Evolutionary conservation across 768 basidiomycete species (phyloP), one percentile per base, ranked within the genome.

Genomic region (Suillus occidentalis): DNA sequence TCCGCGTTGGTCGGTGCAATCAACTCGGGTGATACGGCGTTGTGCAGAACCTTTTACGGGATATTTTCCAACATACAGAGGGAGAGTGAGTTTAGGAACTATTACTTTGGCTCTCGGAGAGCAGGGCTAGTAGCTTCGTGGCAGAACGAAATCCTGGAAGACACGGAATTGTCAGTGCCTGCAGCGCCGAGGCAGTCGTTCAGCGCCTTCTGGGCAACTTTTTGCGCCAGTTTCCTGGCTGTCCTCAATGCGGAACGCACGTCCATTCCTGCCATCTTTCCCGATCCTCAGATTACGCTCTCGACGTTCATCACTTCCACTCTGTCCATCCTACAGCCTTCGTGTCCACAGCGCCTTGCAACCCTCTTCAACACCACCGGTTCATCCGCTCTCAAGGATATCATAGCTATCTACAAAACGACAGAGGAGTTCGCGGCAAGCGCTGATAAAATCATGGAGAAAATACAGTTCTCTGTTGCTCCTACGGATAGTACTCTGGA

Each of bases 1-100:
- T 90, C 93, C n/a, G 92, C 93, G 2, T 82, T 99, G 58, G 91
- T 95, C 34, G 88, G 90, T 34, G 92, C 94, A 6, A 91, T 98
- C 75, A 90, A 88, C 65, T 82, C 87, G 2, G 86, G 88, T 68
- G 94, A 98, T 73, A 82, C 89, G 43, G 79, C 84, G 14, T 83
- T 85, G 6, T 95, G 93, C 78, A 87, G 87, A 66, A 83, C 83
- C 60, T 95, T 94, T 76, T 95, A 90, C 70, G 80, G 85, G 28
- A 95, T 99, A 59, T 99, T 99, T 75, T 86, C 85, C 63, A 87
- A 91, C 70, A 98, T 99, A 64, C 92, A 97, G 70, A 84, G 97
- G 60, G 95, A 95, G 75, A 83, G 87, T 3, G 97, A 99, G 74
- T 99, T 97, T 75, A 84, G 92, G 65, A 91, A 91, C 72, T 98